Base-by-base conservation (phyloP, 2,329 filamentous ascomycete genomes). In the Aphanoascus verrucosus region DNA sequence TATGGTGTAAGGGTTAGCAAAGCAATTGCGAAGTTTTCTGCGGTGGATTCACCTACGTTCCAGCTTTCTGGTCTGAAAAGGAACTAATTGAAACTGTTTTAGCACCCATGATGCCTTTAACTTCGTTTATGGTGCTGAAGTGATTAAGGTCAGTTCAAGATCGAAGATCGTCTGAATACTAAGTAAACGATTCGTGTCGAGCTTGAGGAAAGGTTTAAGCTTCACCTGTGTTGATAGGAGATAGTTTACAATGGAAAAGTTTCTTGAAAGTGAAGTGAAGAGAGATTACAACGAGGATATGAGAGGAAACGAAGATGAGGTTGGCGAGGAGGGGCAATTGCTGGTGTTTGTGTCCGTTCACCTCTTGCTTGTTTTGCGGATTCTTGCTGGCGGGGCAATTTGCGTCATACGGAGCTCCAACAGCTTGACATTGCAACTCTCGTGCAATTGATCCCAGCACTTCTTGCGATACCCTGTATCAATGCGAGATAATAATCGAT, bases 31-130 rank as follows among this genome's bases (percentile, higher is more conserved):
- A 28, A 19, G 23, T 31, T 51, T 37, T 61, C 59, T 58, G 57
- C 57, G 58, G 59, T 61, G 62, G 44, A 35, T 49, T 35, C 32
- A 89, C 91, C 74, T 83, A 96, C 91, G 91, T 97, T 81, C 91
- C 91, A 60, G 91, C 89, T 80, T 98, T 98, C 81, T 98, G 93
- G 80, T 97, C 93, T 60, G 85, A 79, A 73, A 93, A 96, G 56
- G 90, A 82, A 71, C 82, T 83, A 71, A 95, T 82, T 63, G 85
- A 80, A 65, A 96, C 86, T 52, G 85, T 88, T 72, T 87, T 80
- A 72, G 83, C 74, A 68, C 76, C 80, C 88, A 95, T 93, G 66
- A 59, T 78, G 67, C 17, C 35, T 37, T 6, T 14, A 7, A 17
- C n/a, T 52, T 17, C n/a, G 23, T 42, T 48, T 42, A 12, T 8